Conservation (phyloP, 805 yeast genomes). For the Pichia scutulata region DNA sequence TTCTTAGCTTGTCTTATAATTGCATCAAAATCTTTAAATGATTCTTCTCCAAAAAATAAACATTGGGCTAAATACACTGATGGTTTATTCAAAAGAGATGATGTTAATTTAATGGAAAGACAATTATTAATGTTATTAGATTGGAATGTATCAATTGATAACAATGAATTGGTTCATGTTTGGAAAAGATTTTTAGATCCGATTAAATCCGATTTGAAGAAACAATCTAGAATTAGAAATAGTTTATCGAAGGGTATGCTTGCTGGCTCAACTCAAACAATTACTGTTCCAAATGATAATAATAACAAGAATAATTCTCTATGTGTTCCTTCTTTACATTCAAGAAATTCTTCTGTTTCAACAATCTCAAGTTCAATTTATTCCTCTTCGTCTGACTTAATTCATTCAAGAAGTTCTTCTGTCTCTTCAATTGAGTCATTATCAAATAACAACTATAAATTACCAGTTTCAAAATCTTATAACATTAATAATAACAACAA, state of each 20-base stretch:
- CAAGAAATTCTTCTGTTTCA: conserved; percentile 11
- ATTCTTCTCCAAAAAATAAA: conserved; percentile 66
- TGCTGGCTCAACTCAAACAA: conserved; percentile 24
- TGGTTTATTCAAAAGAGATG: conserved; percentile 58
- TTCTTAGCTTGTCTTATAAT: conserved; percentile 67
- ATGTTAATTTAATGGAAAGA: conserved; percentile 74
- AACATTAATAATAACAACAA: not conserved
- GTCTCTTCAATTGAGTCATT: conserved; percentile 18
- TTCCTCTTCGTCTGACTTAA: conserved; percentile 17
- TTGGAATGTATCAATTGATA: conserved; percentile 55
- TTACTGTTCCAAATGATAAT: conserved; percentile 13
- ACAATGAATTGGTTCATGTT: conserved; percentile 34
- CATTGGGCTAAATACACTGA: conserved; percentile 80
- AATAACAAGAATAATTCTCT: not conserved
- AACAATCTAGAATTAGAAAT: conserved; percentile 26
- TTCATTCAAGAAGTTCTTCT: conserved; percentile 27
- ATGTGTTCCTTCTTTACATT: conserved; percentile 1
- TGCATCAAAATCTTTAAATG: conserved; percentile 69
- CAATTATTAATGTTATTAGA: conserved; percentile 60
- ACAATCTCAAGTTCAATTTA: conserved; percentile 7
- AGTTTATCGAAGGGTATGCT: conserved; percentile 24
- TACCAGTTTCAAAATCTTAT: not conserved
- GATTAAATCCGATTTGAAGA: conserved; percentile 33
- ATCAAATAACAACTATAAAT: not conserved
- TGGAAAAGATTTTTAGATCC: conserved; percentile 45